Conservation (phyloP, 1,139 yeast genomes). For the Debaryomyces robertsiae region DNA sequence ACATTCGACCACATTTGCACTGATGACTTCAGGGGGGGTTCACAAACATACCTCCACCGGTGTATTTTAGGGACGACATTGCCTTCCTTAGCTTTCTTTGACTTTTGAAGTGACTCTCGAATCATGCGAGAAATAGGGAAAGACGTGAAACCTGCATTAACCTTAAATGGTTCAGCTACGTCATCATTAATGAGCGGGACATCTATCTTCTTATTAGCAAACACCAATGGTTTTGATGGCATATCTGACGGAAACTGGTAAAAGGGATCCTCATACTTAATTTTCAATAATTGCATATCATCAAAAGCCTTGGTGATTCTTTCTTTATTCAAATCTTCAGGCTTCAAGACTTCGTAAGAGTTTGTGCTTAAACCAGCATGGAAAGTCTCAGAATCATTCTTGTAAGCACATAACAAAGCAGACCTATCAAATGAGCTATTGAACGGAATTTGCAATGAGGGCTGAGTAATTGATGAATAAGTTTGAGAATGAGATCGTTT, state of each 20-base stretch:
- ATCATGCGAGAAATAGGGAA: conserved; percentile 19
- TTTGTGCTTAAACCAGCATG: neutral
- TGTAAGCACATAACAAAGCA: no score
- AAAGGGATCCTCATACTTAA: conserved; percentile 64
- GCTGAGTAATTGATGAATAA: neutral
- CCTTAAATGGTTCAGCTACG: conserved; percentile 12
- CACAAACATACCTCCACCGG: conserved; percentile 32
- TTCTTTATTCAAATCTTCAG: conserved; percentile 22
- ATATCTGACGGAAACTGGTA: conserved; percentile 56
- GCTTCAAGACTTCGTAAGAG: conserved; percentile 24
- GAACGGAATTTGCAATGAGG: conserved; percentile 1
- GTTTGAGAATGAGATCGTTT: conserved; percentile 2
- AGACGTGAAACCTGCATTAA: neutral
- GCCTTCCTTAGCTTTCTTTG: neutral
- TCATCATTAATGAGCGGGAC: conserved; percentile 32
- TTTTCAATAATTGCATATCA: conserved; percentile 47
- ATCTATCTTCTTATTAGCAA: conserved; percentile 65
- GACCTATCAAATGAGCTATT: no score
- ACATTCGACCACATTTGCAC: conserved; percentile 25
- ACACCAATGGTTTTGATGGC: conserved; percentile 56
- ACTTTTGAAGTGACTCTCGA: conserved; percentile 4
- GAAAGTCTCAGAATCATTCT: no score
- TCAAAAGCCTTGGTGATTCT: conserved; percentile 42
- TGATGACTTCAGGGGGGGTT: conserved; percentile 34
- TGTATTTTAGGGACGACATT: neutral